Conservation (phyloP, 805 yeast species). For the Spathaspora arborariae region DNA sequence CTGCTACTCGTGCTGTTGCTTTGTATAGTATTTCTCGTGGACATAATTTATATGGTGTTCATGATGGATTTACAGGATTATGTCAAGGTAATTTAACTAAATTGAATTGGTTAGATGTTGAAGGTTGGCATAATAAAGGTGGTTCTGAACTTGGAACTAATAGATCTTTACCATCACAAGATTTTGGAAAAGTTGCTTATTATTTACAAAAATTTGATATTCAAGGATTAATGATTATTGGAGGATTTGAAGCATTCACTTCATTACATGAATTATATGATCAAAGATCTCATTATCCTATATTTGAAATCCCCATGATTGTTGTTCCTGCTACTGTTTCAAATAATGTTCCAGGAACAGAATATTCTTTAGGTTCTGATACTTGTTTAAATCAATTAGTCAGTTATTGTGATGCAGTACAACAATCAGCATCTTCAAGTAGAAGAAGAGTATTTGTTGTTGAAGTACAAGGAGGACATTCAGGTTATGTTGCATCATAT, state of each 20-base stretch:
- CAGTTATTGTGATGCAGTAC: slow-evolving; percentile 73
- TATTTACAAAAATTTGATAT: slow-evolving; percentile 64
- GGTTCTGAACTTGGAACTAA: slow-evolving; percentile 84
- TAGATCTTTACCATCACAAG: slow-evolving; percentile 63
- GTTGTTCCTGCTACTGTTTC: slow-evolving; percentile 78
- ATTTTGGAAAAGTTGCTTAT: slow-evolving; percentile 69
- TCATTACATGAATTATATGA: slow-evolving; percentile 63
- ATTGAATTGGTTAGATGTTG: slow-evolving; percentile 65
- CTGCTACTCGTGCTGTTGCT: slow-evolving; percentile 74
- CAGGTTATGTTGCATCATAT: slow-evolving; percentile 72
- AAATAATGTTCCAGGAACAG: slow-evolving; percentile 79
- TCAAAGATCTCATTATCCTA: slow-evolving; percentile 60
- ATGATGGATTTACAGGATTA: slow-evolving; percentile 73
- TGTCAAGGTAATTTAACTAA: slow-evolving; percentile 57
- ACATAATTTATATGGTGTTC: slow-evolving; percentile 66
- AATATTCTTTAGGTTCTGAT: slow-evolving; percentile 72
- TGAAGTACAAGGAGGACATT: slow-evolving; percentile 83
- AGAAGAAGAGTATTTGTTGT: slow-evolving; percentile 77
- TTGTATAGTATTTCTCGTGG: slow-evolving; percentile 73
- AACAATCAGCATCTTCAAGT: slow-evolving; percentile 75
- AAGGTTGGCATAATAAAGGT: slow-evolving; percentile 70
- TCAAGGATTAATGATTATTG: slow-evolving; percentile 70
- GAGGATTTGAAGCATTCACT: slow-evolving; percentile 80
- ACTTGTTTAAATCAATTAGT: slow-evolving; percentile 70
- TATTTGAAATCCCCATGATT: slow-evolving; percentile 74